Evolutionary conservation across 2,329 filamentous ascomycete species (phyloP).

Genomic region (Aspergillus felis): DNA sequence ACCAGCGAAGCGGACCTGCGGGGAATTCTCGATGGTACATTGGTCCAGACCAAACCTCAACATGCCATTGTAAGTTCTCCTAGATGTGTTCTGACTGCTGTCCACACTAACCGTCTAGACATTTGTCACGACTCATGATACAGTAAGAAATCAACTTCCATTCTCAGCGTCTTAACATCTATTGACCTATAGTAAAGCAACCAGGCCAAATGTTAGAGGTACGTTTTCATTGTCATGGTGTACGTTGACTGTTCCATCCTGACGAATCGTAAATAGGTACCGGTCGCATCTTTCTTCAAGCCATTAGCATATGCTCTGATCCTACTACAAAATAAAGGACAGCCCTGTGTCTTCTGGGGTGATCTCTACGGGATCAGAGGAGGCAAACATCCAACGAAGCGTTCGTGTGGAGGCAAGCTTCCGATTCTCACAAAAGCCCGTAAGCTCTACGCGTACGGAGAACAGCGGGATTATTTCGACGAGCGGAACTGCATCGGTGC

Average conservation of each 20-base stretch:
- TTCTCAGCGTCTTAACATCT: too few species aligned
- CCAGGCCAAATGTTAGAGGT: conserved; percentile 13
- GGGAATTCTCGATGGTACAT: conserved; percentile 58
- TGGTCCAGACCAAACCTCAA: conserved; percentile 52
- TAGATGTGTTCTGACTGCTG: not conserved
- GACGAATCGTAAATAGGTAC: conserved; percentile 39
- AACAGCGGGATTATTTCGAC: conserved; percentile 62
- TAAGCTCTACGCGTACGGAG: conserved; percentile 64
- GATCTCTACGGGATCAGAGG: conserved; percentile 62
- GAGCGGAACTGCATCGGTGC: conserved; percentile 55
- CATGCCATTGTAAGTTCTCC: conserved; percentile 52
- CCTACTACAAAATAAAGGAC: conserved; percentile 59
- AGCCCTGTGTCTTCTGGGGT: conserved; percentile 67
- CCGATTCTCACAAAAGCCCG: conserved; percentile 59
- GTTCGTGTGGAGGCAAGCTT: conserved; percentile 53
- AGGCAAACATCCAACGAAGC: conserved; percentile 48
- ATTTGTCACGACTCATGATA: conserved; percentile 70
- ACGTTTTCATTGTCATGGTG: not conserved
- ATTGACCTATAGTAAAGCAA: conserved; percentile 6
- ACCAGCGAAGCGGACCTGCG: conserved; percentile 57
- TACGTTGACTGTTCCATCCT: not conserved
- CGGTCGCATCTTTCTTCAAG: conserved; percentile 65
- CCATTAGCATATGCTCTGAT: conserved; percentile 69
- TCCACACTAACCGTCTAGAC: conserved; percentile 42
- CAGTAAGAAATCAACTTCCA: conserved; percentile 32